Evolutionary conservation across 768 basidiomycete genomes (phyloP).

Genomic region (Coprinopsis sp.): DNA sequence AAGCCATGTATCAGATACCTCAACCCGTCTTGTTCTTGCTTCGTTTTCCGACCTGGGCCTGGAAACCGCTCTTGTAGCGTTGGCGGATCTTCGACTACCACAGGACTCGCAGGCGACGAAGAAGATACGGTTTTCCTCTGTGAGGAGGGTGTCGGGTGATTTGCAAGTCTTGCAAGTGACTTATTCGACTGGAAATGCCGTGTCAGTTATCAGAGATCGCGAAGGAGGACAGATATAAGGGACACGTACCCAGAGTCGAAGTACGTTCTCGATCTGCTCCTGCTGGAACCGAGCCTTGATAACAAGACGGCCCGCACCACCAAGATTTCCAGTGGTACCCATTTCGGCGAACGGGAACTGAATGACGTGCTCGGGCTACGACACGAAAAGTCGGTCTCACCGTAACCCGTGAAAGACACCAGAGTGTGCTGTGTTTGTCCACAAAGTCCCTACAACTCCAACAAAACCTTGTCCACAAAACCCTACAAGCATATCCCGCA

Average conservation of each 20-base stretch:
- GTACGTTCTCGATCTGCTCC: conserved; percentile 96
- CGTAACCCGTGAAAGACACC: neutral
- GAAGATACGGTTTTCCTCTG: conserved; percentile 98
- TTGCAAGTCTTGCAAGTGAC: conserved; percentile 99
- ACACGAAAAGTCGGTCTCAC: neutral
- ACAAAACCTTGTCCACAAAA: no score
- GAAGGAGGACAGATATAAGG: neutral
- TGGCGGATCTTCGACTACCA: conserved; percentile 86
- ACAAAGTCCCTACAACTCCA: no score
- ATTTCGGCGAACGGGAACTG: conserved; percentile 96
- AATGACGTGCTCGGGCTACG: conserved; percentile 92
- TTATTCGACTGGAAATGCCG: conserved; percentile 71
- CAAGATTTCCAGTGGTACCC: conserved; percentile 96
- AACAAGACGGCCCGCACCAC: conserved; percentile 85
- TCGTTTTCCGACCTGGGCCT: conserved; percentile 89
- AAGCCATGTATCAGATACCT: neutral
- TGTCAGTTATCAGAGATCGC: neutral
- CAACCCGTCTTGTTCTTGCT: conserved; percentile 77
- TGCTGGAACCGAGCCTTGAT: conserved; percentile 99
- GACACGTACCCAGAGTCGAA: conserved; percentile 81
- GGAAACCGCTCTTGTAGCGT: conserved; percentile 96
- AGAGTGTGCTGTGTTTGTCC: no score
- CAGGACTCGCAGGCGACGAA: conserved; percentile 95
- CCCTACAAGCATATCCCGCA: no score
- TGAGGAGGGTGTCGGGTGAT: conserved; percentile 93